Percentiles rank a stretch among this genome's conserved stretches.
phyloP scores from a whole-genome alignment of 2,329 filamentous ascomycete genomes.

The Aspergillus oerlinghausenensis region DNA sequence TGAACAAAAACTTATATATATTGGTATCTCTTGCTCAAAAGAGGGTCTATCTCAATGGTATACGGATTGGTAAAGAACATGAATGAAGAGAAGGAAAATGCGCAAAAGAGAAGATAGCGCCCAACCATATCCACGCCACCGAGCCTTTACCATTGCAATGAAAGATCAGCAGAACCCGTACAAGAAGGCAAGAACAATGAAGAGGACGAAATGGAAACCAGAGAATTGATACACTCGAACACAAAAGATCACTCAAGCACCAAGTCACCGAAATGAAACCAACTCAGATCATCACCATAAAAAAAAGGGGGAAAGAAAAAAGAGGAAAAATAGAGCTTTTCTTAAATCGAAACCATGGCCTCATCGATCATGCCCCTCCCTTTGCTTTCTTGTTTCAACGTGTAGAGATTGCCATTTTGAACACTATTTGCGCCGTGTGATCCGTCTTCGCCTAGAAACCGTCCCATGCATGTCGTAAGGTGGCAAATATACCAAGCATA shows the following conservation, averaged over 20 bases:
- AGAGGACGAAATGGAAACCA: constrained; percentile 6
- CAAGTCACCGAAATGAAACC: constrained; percentile 9
- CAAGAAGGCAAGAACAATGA: constrained; percentile 11
- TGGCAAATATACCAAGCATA: constrained; percentile 31
- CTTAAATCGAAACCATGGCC: constrained; percentile 3
- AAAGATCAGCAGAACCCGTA: constrained; percentile 12
- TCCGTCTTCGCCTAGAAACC: constrained; percentile 38
- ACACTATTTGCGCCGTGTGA: constrained; percentile 35
- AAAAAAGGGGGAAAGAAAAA: constrained; percentile 3
- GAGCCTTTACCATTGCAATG: constrained; percentile 25
- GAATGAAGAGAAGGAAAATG: constrained; percentile 25
- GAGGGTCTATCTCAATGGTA: constrained; percentile 35
- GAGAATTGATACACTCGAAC: constrained; percentile 16
- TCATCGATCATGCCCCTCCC: constrained; percentile 2
- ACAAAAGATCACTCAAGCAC: constrained; percentile 20
- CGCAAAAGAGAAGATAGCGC: constrained; percentile 31
- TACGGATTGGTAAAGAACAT: constrained; percentile 23
- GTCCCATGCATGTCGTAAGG: constrained; percentile 40
- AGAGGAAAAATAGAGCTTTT: constrained; percentile 2
- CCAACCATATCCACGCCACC: constrained; percentile 32
- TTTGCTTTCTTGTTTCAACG: constrained; percentile 5
- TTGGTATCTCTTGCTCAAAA: constrained; percentile 40
- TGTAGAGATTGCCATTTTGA: constrained; percentile 18
- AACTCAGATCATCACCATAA: constrained; percentile 8
- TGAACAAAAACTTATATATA: constrained; percentile 32